These are phyloP conservation scores for Neopestalotiopsis clavispora DNA, from an alignment of 2,329 filamentous ascomycete species.

Conservation along the genomic window DNA sequence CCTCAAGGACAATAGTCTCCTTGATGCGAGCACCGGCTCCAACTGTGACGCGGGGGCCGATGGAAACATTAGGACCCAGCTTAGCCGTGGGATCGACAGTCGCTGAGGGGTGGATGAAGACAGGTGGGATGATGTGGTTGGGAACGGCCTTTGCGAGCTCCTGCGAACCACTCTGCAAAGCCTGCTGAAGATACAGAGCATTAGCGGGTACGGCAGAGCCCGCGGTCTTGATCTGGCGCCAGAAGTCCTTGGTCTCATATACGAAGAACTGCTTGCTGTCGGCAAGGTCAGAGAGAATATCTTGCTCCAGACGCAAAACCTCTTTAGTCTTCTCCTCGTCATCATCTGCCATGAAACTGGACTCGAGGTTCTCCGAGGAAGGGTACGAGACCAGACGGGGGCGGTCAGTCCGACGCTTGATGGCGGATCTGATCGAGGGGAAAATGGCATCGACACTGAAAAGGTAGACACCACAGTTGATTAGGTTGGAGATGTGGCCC, in stretches of 20 bases:
- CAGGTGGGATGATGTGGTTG: conserved; percentile 81
- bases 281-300: conserved; percentile 92
- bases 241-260: conserved; percentile 98
- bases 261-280: conserved; percentile 99
- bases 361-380: conserved; percentile 89
- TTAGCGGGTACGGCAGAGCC: conserved; percentile 97
- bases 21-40: conserved; percentile 91
- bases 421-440: conserved; percentile 90
- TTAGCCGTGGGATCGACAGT: conserved; percentile 93
- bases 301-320: conserved; percentile 93
- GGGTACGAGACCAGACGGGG: conserved; percentile 94
- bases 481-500: conserved; percentile 95
- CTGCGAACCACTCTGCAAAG: conserved; percentile 79
- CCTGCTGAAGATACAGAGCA: conserved; percentile 93
- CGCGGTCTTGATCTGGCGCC: conserved; percentile 99
- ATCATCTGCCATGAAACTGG: conserved; percentile 62
- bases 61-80: conserved; percentile 94
- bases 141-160: conserved; percentile 85
- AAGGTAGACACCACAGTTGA: conserved; percentile 99
- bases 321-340: conserved; percentile 79
- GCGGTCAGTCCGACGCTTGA: conserved; percentile 92
- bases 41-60: conserved; percentile 85
- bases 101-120: conserved; percentile 93
- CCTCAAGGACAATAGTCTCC: conserved; percentile 94
- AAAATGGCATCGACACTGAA: conserved; percentile 96